Conservation (phyloP, 2,329 filamentous ascomycete genomes). For the Celoporthe dispersa region DNA sequence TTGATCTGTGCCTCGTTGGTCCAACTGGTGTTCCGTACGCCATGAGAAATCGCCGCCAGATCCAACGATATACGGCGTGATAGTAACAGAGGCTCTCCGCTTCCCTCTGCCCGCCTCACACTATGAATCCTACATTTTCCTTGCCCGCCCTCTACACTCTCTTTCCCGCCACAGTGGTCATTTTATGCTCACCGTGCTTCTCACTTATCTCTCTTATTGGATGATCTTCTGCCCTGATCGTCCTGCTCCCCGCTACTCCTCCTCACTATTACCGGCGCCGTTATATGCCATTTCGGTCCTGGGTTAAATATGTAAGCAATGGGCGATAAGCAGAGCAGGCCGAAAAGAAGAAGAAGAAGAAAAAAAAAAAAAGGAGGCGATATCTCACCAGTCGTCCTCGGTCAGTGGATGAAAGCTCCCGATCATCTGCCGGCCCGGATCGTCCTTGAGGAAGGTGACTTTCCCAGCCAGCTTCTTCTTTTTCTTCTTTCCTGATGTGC, state of each 20-base stretch:
- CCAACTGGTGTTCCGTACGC: too few relatives aligned
- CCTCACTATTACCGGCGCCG: not conserved
- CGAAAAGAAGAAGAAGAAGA: too few relatives aligned
- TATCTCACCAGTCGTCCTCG: not conserved
- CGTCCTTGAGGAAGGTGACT: not conserved
- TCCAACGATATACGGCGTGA: too few relatives aligned
- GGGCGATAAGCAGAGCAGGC: not conserved
- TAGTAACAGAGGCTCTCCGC: too few relatives aligned
- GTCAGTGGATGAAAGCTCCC: not conserved
- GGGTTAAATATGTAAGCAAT: not conserved
- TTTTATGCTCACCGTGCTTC: not conserved
- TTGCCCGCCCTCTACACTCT: not conserved
- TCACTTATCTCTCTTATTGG: not conserved
- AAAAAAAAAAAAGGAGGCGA: not conserved
- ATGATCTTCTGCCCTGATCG: not conserved
- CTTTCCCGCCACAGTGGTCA: not conserved
- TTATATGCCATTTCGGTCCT: not conserved
- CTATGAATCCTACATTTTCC: not conserved
- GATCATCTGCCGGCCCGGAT: not conserved
- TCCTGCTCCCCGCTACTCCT: not conserved
- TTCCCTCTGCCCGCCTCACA: not conserved
- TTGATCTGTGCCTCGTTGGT: too few relatives aligned
- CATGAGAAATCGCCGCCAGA: too few relatives aligned
- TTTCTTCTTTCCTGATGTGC: not conserved
- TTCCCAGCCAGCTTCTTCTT: not conserved